Evolutionary conservation across 2,329 filamentous ascomycete genomes (phyloP).

Genomic region (Claviceps monticola): DNA sequence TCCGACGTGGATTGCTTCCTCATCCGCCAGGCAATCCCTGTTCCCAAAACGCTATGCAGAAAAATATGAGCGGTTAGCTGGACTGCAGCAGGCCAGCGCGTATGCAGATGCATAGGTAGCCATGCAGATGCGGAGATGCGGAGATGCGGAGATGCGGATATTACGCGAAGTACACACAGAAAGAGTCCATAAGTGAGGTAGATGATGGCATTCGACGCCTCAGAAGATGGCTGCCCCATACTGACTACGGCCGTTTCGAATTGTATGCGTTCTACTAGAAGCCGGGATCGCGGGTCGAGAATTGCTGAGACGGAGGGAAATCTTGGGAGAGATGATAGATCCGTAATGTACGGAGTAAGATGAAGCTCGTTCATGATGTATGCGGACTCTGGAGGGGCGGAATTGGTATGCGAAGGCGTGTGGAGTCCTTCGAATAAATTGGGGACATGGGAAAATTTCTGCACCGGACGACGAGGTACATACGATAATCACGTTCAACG

Average conservation of each 20-base stretch:
- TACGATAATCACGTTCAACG: not conserved
- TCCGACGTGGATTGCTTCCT: conserved; percentile 53
- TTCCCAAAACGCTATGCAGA: conserved; percentile 44
- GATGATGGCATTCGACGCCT: conserved; percentile 72
- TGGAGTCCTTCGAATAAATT: too few species aligned
- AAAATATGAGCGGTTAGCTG: conserved; percentile 2
- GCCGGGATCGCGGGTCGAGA: not conserved
- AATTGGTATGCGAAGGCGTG: too few species aligned
- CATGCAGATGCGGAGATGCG: too few species aligned
- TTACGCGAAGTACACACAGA: conserved; percentile 38
- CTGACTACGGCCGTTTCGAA: conserved; percentile 6
- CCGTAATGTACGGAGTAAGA: too few species aligned
- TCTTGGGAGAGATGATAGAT: too few species aligned
- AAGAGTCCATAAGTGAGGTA: conserved; percentile 68
- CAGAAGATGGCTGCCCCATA: conserved; percentile 63
- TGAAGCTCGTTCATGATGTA: too few species aligned
- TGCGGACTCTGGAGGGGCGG: too few species aligned
- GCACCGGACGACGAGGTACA: too few species aligned
- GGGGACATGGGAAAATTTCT: too few species aligned
- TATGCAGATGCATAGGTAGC: too few species aligned
- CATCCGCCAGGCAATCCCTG: conserved; percentile 41
- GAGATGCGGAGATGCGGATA: too few species aligned
- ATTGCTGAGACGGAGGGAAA: not conserved
- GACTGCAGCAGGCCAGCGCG: too few species aligned
- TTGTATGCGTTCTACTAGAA: not conserved